Base-by-base conservation (phyloP, 78 protist genomes). In the Dictyostelium brefeldianum region DNA sequence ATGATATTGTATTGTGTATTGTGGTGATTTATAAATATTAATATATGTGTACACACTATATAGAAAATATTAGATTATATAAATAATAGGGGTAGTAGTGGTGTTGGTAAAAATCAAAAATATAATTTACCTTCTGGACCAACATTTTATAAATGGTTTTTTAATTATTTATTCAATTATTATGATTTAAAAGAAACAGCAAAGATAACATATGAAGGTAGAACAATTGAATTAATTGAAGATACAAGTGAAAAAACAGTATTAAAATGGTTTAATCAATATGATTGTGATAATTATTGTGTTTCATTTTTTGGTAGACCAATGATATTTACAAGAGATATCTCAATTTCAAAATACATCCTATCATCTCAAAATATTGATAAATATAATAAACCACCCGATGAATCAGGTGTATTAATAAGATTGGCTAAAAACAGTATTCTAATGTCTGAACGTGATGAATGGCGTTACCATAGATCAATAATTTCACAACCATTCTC, bases 301-400 rank as follows among this genome's bases (percentile, higher is more conserved):
- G 81, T 74, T 36, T 71, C 82, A 36, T 84, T 84, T 59, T 84
- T 84, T 84, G 91, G 91, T 74, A 50, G 64, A 56, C 78, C 91
- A 57, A 84, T 84, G 91, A 54, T 84, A 46, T 84, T 84, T 25
- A 84, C 91, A 36, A 71, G 53, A 5, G 82, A 84, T 57, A 27
- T 67, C 6, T 36, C 0, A 0, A 43, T 84, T n/a, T 6, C 48
- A 3, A 71, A 57, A 14, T 25, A 36, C 12, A 53, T 84, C 22
- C 25, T 84, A 48, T 41, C 70, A 41, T 5, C 69, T 15, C 15
- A 48, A 36, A 25, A 50, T 25, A 14, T 74, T 27, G 75, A 41
- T 57, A n/a, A 57, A 17, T 84, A 59, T 74, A 62, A 43, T 2
- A 84, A 84, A 59, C 91, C 91, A 47, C 91, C 91, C 0, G 91